Conservation (phyloP, 768 basidiomycete species). For the Termitomyces sp. region DNA sequence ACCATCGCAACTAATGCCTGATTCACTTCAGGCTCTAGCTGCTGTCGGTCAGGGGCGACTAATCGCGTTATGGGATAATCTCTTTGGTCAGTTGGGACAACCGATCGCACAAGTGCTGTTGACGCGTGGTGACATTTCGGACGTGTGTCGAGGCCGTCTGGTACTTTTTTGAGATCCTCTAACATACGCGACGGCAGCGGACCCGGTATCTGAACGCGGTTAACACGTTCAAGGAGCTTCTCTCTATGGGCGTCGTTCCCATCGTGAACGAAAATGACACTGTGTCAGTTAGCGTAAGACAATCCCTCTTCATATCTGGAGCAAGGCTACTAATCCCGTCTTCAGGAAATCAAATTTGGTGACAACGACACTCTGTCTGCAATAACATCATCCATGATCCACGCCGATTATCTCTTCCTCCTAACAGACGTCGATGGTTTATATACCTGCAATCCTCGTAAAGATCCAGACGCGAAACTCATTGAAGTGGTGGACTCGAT, state of each 20-base stretch:
- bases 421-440: conserved; percentile 95
- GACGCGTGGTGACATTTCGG: conserved; percentile 95
- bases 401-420: conserved; percentile 95
- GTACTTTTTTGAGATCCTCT: conserved; percentile 13
- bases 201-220: conserved; percentile 96
- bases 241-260: conserved; percentile 92
- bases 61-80: conserved; percentile 95
- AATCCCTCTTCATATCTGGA: not conserved
- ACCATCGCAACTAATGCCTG: not conserved
- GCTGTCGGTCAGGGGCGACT: conserved; percentile 96
- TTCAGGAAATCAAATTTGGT: conserved; percentile 98
- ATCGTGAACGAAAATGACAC: conserved; percentile 99
- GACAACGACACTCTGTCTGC: conserved; percentile 98
- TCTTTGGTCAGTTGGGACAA: conserved; percentile 90
- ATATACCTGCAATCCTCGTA: conserved; percentile 84
- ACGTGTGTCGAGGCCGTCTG: conserved; percentile 48
- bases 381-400: conserved; percentile 95
- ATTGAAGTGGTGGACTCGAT: conserved; percentile 48
- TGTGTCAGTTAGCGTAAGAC: conserved; percentile 88
- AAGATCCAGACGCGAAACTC: conserved; percentile 63
- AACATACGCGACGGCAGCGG: conserved; percentile 45
- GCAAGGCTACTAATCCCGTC: not conserved
- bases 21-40: conserved; percentile 69
- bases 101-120: conserved; percentile 94
- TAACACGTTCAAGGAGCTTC: conserved; percentile 88